phyloP scores from a whole-genome alignment of 148 eudicot species.

The Rhododendron williamsianum region DNA sequence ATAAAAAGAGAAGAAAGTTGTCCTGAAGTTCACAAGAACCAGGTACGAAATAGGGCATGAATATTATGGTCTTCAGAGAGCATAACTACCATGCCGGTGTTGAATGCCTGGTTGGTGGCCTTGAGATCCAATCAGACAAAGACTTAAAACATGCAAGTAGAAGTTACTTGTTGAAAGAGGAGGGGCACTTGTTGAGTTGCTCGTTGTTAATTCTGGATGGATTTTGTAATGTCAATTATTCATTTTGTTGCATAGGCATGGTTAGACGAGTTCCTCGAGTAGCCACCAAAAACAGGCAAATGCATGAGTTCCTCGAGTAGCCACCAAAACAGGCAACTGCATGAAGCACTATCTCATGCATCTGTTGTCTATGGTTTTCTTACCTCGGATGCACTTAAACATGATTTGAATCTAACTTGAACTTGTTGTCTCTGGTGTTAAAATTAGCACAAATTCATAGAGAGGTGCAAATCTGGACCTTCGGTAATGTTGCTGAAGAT shows the following conservation, averaged over 20 bases:
- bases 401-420: background rate
- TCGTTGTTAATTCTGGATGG: background rate
- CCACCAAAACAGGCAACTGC: background rate
- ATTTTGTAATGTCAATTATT: background rate
- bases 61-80: background rate
- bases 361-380: background rate
- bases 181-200: background rate
- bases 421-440: constrained; percentile 4
- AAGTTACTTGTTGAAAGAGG: background rate
- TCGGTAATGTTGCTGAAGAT: constrained; percentile 68
- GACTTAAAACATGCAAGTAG: background rate
- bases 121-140: background rate
- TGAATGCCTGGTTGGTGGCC: background rate
- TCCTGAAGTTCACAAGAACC: background rate
- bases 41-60: background rate
- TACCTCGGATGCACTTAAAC: background rate
- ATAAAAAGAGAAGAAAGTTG: background rate
- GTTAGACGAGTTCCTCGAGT: background rate
- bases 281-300: background rate
- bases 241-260: background rate
- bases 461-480: constrained; percentile 82
- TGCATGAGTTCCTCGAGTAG: background rate
- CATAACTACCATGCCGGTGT: background rate
- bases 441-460: constrained; percentile 89
- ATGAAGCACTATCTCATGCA: background rate